Conservation (phyloP, 257 asterid genomes). For the Anisodus tanguticus region DNA sequence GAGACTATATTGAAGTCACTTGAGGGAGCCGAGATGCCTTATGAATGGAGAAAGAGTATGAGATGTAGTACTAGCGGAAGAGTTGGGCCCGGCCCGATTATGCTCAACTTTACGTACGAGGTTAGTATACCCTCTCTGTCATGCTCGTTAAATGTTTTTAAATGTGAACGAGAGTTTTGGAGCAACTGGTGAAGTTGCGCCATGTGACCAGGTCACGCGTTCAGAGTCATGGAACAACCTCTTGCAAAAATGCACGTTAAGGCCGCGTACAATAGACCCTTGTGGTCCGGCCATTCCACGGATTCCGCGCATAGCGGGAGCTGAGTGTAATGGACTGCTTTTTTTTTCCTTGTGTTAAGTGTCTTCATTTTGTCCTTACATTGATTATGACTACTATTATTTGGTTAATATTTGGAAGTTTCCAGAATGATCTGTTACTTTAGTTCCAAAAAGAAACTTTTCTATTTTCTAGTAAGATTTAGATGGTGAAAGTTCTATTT, state of each 20-base stretch:
- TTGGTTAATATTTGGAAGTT: neutral
- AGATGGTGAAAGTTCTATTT: neutral
- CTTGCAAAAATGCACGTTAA: too few relatives aligned
- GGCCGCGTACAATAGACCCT: too few relatives aligned
- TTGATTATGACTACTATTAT: neutral
- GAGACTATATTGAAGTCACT: constrained; percentile 56
- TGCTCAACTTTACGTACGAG: constrained; percentile 79
- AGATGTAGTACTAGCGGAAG: constrained; percentile 39
- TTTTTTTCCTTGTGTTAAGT: neutral
- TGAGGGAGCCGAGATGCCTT: constrained; percentile 61
- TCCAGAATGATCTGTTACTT: neutral
- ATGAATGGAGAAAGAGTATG: constrained; percentile 55
- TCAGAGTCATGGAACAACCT: too few relatives aligned
- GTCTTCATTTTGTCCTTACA: neutral
- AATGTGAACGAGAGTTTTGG: too few relatives aligned
- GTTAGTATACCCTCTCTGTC: constrained; percentile 43
- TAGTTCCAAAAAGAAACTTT: neutral
- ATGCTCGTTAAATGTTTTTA: neutral
- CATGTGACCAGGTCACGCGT: too few relatives aligned
- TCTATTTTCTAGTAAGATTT: neutral
- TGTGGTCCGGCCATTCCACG: too few relatives aligned
- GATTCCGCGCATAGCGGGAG: too few relatives aligned
- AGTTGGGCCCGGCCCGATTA: constrained; percentile 81
- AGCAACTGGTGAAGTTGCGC: too few relatives aligned
- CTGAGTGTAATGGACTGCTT: too few relatives aligned